Evolutionary conservation across 2,329 filamentous ascomycete species (phyloP).

Genomic region (Sphaerostilbella broomeana): DNA sequence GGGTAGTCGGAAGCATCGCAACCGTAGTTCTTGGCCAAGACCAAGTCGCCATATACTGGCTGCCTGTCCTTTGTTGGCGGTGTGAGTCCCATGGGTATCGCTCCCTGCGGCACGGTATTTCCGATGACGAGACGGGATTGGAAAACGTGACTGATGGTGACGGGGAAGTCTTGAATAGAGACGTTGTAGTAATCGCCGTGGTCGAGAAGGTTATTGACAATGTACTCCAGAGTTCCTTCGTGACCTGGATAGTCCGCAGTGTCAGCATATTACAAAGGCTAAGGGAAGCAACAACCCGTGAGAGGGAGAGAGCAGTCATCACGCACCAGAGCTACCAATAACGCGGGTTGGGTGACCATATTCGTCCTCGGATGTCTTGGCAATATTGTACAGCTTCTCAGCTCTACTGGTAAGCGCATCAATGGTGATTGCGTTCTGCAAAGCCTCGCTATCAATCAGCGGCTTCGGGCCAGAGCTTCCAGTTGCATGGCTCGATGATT

Average conservation of each 20-base stretch:
- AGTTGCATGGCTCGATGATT: not conserved
- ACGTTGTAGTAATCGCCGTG: conserved; percentile 56
- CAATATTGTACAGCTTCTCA: conserved; percentile 55
- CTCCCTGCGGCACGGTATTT: conserved; percentile 41
- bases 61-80: conserved; percentile 56
- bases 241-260: conserved; percentile 42
- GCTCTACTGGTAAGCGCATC: conserved; percentile 53
- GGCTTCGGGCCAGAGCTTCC: conserved; percentile 23
- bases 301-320: too few relatives aligned
- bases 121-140: conserved; percentile 54
- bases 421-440: conserved; percentile 51
- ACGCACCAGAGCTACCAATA: conserved; percentile 57
- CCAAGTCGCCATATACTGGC: conserved; percentile 52
- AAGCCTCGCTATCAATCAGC: conserved; percentile 45
- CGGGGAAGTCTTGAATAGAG: conserved; percentile 57
- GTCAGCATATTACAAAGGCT: conserved; percentile 3
- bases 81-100: conserved; percentile 56
- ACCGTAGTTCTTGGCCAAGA: conserved; percentile 56
- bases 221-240: conserved; percentile 56
- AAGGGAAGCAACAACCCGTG: not conserved
- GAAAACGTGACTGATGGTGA: conserved; percentile 53
- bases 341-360: conserved; percentile 65
- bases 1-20: conserved; percentile 61
- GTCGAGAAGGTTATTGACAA: conserved; percentile 47
- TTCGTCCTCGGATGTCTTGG: conserved; percentile 50